These are phyloP conservation scores for Sphagnum contortum DNA, from an alignment of 225 moss, liverwort and hornwort species.

Conservation along the genomic window DNA sequence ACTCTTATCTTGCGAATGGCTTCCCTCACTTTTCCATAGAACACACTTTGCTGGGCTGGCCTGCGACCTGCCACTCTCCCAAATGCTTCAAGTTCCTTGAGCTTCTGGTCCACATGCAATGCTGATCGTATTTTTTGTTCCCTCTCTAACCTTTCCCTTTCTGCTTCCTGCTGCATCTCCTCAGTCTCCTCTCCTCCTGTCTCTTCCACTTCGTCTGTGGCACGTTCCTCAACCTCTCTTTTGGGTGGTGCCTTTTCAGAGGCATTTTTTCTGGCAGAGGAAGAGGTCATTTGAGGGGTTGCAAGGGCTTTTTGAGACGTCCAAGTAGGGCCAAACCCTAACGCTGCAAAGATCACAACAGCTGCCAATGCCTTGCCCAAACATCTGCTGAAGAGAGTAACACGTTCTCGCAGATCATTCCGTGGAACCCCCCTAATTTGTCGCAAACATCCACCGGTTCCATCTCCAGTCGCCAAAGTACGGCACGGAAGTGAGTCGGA, in stretches of 20 bases:
- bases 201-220: slow-evolving; percentile 10
- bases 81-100: slow-evolving; percentile 35
- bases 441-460: too few species aligned
- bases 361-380: slow-evolving; percentile 54
- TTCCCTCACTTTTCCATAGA: slow-evolving; percentile 28
- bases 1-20: slow-evolving; percentile 31
- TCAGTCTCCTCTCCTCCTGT: slow-evolving; percentile 32
- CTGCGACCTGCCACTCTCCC: slow-evolving; percentile 25
- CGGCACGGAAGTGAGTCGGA: too few species aligned
- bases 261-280: slow-evolving; percentile 7
- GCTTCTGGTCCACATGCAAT: slow-evolving; percentile 32
- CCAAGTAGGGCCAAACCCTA: slow-evolving; percentile 41
- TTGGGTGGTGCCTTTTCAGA: slow-evolving; percentile 10
- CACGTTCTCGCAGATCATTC: too few species aligned
- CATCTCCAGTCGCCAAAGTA: too few species aligned
- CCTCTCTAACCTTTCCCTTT: slow-evolving; percentile 24
- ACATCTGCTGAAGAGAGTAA: slow-evolving; percentile 1
- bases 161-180: slow-evolving; percentile 28
- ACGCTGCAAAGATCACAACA: slow-evolving; percentile 43
- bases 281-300: slow-evolving; percentile 27
- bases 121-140: slow-evolving; percentile 25
- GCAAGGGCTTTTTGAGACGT: slow-evolving; percentile 43
- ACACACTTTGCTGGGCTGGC: slow-evolving; percentile 13
- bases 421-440: too few species aligned
- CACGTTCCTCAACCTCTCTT: slow-evolving; percentile 7